Evolutionary conservation across 106 monocot species (phyloP), one percentile per base, ranked within the genome.

Genomic region (Amphibolis antarctica): DNA sequence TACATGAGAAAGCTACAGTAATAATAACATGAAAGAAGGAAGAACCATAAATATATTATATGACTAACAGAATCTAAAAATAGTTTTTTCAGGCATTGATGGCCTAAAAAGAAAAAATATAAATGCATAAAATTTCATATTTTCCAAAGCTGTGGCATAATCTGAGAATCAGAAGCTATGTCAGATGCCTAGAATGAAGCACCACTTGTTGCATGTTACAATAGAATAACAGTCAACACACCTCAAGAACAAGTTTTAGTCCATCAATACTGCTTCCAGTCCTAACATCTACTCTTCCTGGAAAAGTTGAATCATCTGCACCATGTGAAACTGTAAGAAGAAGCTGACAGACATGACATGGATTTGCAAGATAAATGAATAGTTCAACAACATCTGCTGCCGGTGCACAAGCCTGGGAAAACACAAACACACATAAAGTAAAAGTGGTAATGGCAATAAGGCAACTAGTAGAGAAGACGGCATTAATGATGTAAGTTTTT

Each of bases 241-340:
- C 98, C 98, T 99, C 91, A 55, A 99, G 76, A 30, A 91, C 80
- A 77, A 91, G 83, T 70, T 88, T 83, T 59, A 99, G 91, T 54
- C 44, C 71, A 77, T 99, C 98, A 62, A 99, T 57, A 66, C 65
- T 82, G 55, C 75, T 71, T 48, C 98, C 98, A 67, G 85, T 76
- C 72, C 91, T 75, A 46, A 99, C 83, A 81, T 99, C 98, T 24
- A 99, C 77, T 26, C 76, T 79, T 55, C 84, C 84, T 25, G 91
- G 91, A 82, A 77, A 91, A 44, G 84, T 79, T 15, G 82, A 83
- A 84, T 98, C 96, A 54, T 88, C 88, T 24, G 57, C 82, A 60
- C 82, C 98, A 74, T 88, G 83, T 66, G 96, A 75, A 63, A 99
- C 74, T 52, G 91, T 99, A 63, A 99, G 71, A 79, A 99, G 98